A percentile compares a stretch with the other conserved stretches of the same genome.
Conservation (phyloP, 441 rosid genomes). For the Jatropha podagrica region DNA sequence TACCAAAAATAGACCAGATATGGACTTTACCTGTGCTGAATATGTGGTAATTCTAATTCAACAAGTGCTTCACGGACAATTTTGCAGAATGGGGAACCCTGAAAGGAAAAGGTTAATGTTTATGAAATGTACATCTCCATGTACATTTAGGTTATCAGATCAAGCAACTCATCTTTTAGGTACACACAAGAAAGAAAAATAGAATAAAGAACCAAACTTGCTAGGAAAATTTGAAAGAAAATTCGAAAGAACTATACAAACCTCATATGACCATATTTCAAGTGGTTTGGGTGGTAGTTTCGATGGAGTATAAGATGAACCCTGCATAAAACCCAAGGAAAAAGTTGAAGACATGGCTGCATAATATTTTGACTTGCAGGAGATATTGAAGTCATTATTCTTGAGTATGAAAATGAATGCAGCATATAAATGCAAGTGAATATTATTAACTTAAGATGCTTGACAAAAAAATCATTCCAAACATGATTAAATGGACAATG, state of each 20-base stretch:
- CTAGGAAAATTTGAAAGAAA: not conserved
- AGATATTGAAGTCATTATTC: not conserved
- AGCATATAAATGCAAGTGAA: not conserved
- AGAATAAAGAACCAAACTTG: not conserved
- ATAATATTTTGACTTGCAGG: not conserved
- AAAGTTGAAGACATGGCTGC: constrained; percentile 1
- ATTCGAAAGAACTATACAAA: constrained; percentile 19
- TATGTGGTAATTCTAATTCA: constrained; percentile 82
- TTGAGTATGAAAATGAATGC: not conserved
- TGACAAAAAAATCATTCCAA: not conserved
- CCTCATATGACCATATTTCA: constrained; percentile 94
- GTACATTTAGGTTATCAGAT: not conserved
- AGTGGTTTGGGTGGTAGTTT: constrained; percentile 85
- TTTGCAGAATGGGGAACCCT: constrained; percentile 94
- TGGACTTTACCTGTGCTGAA: constrained; percentile 58
- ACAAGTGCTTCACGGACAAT: constrained; percentile 80
- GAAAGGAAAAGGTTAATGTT: constrained; percentile 19
- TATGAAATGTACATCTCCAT: not conserved
- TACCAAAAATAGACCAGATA: not conserved
- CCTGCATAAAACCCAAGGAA: constrained; percentile 46
- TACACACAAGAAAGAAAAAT: not conserved
- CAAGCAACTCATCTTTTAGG: not conserved
- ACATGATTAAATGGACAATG: not conserved
- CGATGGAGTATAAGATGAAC: constrained; percentile 65
- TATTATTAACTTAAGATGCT: not conserved